Evolutionary conservation across 768 basidiomycete species (phyloP), one percentile per base, ranked within the genome.

Genomic region (Mycena metata): DNA sequence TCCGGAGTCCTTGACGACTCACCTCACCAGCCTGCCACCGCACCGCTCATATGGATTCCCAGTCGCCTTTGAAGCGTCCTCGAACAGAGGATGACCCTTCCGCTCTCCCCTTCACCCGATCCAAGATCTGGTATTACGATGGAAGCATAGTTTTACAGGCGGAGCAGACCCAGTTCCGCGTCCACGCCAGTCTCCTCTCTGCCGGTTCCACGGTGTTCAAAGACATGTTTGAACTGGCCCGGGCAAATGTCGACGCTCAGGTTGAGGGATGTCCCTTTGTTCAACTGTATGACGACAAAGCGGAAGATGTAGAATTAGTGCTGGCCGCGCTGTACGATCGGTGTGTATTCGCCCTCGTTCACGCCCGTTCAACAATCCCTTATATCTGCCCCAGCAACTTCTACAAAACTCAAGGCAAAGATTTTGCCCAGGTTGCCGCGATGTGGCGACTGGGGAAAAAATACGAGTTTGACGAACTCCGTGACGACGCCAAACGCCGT

Each of bases 401-500:
- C 9, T 39, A 64, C 15, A 35, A 55, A 39, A 39, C 24, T 3
- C 2, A 13, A 17, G 1, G 46, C 16, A 64, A 64, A 8, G 15
- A 2, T 0, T 64, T 64, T 26, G 2, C 8, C 8, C 62, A 62
- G n/a, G 61, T 62, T 6, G 51, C 26, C 1, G 61, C 61, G 7
- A 64, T 64, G 62, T 64, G 62, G 62, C 51, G 62, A 6, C 26
- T 64, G 0, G 62, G 62, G 0, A 64, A 55, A n/a, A 47, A 64
- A 13, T 64, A 64, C 19, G 33, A 43, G 2, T 64, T 64, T n/a
- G 62, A 55, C 11, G 52, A 64, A 11, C 62, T 64, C 2, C 62
- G 35, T 0, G 62, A 55, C 7, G 62, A 64, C 15, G 62, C 52
- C 1, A 30, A 30, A 30, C 30, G 30, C 30, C 30, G 30, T 30